Evolutionary conservation across 1,284 basidiomycete species (phyloP).

Genomic region (Irpex sp.): DNA sequence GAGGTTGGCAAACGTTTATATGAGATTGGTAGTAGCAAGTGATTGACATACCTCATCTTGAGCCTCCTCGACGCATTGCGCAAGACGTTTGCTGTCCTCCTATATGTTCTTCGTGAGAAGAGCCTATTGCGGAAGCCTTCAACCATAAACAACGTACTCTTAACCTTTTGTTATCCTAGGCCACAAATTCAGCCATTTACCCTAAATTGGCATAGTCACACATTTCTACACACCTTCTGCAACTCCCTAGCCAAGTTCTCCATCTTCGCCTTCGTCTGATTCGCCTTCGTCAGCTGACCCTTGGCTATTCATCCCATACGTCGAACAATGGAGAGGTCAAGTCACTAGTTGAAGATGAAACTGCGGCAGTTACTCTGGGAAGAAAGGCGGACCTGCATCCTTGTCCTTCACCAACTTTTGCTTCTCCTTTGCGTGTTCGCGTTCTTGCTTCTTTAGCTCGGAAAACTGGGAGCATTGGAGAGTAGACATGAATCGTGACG

Average conservation of each 20-base stretch:
- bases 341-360: constrained; percentile 1
- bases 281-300: constrained; percentile 77
- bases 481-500: too few species aligned
- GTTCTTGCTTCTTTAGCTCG: constrained; percentile 76
- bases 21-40: background rate
- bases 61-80: constrained; percentile 75
- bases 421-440: constrained; percentile 84
- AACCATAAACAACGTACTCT: constrained; percentile 47
- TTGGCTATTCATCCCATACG: constrained; percentile 49
- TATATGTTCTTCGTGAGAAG: constrained; percentile 26
- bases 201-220: background rate
- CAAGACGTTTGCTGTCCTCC: constrained; percentile 79
- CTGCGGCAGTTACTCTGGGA: constrained; percentile 8
- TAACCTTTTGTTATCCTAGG: constrained; percentile 79
- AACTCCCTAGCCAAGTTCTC: constrained; percentile 81
- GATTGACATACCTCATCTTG: constrained; percentile 63
- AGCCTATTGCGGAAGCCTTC: constrained; percentile 12
- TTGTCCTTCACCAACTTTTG: constrained; percentile 85
- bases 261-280: constrained; percentile 84
- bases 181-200: background rate
- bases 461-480: constrained; percentile 53
- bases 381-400: constrained; percentile 61
- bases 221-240: constrained; percentile 57
- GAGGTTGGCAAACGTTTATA: background rate
- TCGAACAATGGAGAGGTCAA: constrained; percentile 4